These are phyloP conservation scores for Yamadazyma philogaea DNA, from an alignment of 805 yeast species.

Conservation along the genomic window DNA sequence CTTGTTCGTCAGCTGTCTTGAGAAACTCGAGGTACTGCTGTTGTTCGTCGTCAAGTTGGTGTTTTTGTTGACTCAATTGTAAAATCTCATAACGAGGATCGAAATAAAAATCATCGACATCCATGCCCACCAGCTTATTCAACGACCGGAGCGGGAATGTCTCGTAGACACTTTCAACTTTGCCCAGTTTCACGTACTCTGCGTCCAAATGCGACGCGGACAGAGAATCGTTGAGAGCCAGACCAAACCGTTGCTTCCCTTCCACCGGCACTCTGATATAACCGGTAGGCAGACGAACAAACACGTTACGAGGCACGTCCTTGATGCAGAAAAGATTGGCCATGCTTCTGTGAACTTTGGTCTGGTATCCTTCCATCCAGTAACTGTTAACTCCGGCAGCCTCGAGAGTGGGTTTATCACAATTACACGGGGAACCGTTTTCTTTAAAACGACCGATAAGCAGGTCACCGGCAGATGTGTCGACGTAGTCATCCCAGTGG, in stretches of 20 bases:
- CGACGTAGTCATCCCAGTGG: constrained; percentile 44
- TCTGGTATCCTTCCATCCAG: constrained; percentile 31
- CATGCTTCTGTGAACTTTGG: constrained; percentile 33
- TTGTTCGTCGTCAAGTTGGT: constrained; percentile 18
- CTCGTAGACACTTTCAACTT: background rate
- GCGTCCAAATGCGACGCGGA: background rate
- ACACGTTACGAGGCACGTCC: constrained; percentile 25
- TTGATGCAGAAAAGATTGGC: constrained; percentile 30
- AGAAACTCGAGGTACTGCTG: constrained; percentile 27
- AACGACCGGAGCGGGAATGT: constrained; percentile 7
- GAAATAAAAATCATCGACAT: constrained; percentile 28
- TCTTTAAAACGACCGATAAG: constrained; percentile 18
- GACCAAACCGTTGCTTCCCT: constrained; percentile 23
- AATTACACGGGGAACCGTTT: constrained; percentile 20
- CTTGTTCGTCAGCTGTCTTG: constrained; percentile 23
- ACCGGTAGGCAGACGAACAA: constrained; percentile 23
- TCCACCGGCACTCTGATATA: constrained; percentile 28
- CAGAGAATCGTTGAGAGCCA: constrained; percentile 1
- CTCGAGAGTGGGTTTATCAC: constrained; percentile 19
- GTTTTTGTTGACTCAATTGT: constrained; percentile 18
- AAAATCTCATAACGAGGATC: constrained; percentile 28
- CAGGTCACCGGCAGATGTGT: constrained; percentile 22
- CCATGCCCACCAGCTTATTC: constrained; percentile 16
- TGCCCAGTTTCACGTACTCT: constrained; percentile 2
- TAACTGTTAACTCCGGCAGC: constrained; percentile 31